Base-by-base conservation (phyloP, 1,284 basidiomycete species). In the Cutaneotrichosporon cutaneum region DNA sequence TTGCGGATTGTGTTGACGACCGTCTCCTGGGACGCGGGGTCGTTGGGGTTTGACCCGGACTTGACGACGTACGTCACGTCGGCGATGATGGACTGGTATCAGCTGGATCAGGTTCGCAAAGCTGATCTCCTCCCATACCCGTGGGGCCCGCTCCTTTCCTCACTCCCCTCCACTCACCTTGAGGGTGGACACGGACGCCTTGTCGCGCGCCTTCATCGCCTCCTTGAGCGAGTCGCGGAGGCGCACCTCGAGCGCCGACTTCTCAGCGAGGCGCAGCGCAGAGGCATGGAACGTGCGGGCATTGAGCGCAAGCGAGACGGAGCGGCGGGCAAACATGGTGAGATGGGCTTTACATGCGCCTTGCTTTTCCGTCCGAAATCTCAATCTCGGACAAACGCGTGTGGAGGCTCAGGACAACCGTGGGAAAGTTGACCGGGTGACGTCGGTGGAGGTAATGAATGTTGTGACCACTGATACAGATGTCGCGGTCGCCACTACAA, bases 151-250 rank as follows among this genome's bases (percentile, higher is more conserved):
- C 39, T 32, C 32, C n/a, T n/a, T 26, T 16, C 26, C 6, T 27
- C 30, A 21, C 44, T n/a, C 2, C 14, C 36, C 13, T 6, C 22
- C 10, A 58, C 68, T 50, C 54, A 75, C 76, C 69, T 78, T 78
- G 58, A 77, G 56, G 27, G 65, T 68, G 2, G 68, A 63, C 7
- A 72, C 65, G 18, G 73, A 68, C 18, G 72, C 69, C 58, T 65
- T 70, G 65, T 78, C 72, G 47, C 69, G 71, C 14, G 71, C 61
- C 62, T 78, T 78, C 77, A 78, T 78, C n/a, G 77, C 75, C n/a
- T 69, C 57, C 66, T 78, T 78, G 61, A 78, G 66, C 3, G 72
- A 73, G 65, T 75, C 70, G 61, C 77, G 69, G 9, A 78, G 69
- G 6, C 59, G 54, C 9, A 55, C 11, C 56, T 75, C 76, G 21